These are phyloP conservation scores for Cucurbita ficifolia DNA, from an alignment of 306 rosid genomes.

Conservation along the genomic window DNA sequence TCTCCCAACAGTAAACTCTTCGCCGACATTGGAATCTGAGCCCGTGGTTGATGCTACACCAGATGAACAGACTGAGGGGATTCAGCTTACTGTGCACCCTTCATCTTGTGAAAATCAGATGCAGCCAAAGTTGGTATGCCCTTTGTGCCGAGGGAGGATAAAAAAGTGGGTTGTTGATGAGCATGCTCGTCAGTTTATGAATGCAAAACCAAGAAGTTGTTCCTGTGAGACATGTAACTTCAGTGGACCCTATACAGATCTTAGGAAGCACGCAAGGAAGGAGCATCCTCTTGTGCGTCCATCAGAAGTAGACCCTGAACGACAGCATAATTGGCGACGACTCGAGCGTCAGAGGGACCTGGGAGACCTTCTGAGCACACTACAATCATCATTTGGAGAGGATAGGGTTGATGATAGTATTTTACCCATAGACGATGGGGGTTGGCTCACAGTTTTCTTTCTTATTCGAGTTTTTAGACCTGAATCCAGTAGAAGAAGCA, in stretches of 20 bases:
- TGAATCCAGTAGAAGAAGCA: slow-evolving; percentile 30
- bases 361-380: slow-evolving; percentile 81
- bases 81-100: slow-evolving; percentile 29
- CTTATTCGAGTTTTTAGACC: slow-evolving; percentile 70
- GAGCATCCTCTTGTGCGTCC: slow-evolving; percentile 85
- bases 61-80: slow-evolving; percentile 36
- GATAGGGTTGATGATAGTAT: slow-evolving; percentile 54
- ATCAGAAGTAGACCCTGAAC: slow-evolving; percentile 80
- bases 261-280: slow-evolving; percentile 87
- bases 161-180: slow-evolving; percentile 76
- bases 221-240: slow-evolving; percentile 75
- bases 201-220: slow-evolving; percentile 76
- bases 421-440: slow-evolving; percentile 64
- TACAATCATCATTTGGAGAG: slow-evolving; percentile 75
- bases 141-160: slow-evolving; percentile 82
- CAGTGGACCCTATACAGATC: slow-evolving; percentile 68
- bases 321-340: slow-evolving; percentile 85
- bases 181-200: slow-evolving; percentile 82
- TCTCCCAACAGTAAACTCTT: slow-evolving; percentile 4
- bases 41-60: slow-evolving; percentile 23
- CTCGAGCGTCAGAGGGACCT: slow-evolving; percentile 93
- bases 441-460: slow-evolving; percentile 74
- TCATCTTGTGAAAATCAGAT: slow-evolving; percentile 48
- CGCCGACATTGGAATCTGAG: slow-evolving; percentile 16
- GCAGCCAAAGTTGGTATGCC: slow-evolving; percentile 59